Percentiles rank a stretch among this genome's conserved stretches.
Evolutionary conservation across 805 yeast species (phyloP).

Genomic region (Teunomyces pallodes): DNA sequence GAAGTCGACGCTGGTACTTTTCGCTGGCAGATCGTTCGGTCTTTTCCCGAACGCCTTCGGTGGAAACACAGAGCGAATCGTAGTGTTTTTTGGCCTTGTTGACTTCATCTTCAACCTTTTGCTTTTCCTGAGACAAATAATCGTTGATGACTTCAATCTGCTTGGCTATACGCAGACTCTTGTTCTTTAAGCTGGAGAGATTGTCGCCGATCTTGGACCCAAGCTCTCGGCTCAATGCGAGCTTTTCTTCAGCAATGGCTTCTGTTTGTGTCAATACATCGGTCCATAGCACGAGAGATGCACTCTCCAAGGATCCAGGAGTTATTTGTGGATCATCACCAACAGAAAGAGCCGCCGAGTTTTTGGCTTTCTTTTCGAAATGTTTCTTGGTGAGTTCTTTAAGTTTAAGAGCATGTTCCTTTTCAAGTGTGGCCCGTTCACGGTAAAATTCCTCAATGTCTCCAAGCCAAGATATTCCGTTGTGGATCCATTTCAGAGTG

Average conservation of each 20-base stretch:
- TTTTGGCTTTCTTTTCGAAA: constrained; percentile 71
- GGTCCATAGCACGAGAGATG: constrained; percentile 85
- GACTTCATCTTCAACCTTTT: constrained; percentile 54
- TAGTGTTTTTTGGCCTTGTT: constrained; percentile 70
- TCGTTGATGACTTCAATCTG: constrained; percentile 60
- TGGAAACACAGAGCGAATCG: constrained; percentile 73
- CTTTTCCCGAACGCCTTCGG: constrained; percentile 79
- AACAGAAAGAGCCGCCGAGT: constrained; percentile 68
- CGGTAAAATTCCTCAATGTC: constrained; percentile 83
- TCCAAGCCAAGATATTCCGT: constrained; percentile 68
- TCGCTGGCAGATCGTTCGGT: constrained; percentile 54
- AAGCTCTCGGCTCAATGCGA: constrained; percentile 57
- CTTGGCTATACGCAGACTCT: constrained; percentile 52
- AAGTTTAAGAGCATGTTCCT: constrained; percentile 73
- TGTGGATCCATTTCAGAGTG: constrained; percentile 75
- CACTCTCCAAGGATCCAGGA: constrained; percentile 92
- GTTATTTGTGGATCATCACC: constrained; percentile 90
- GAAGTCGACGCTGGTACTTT: constrained; percentile 51
- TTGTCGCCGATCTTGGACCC: constrained; percentile 60
- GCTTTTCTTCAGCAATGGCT: constrained; percentile 65
- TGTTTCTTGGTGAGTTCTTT: constrained; percentile 63
- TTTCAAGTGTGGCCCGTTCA: constrained; percentile 79
- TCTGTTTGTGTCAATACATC: constrained; percentile 85
- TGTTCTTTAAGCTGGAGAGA: constrained; percentile 49
- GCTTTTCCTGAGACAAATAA: constrained; percentile 47